These are phyloP conservation scores for Sclerotinia nivalis DNA, from an alignment of 2,329 filamentous ascomycete species.

Conservation along the genomic window DNA sequence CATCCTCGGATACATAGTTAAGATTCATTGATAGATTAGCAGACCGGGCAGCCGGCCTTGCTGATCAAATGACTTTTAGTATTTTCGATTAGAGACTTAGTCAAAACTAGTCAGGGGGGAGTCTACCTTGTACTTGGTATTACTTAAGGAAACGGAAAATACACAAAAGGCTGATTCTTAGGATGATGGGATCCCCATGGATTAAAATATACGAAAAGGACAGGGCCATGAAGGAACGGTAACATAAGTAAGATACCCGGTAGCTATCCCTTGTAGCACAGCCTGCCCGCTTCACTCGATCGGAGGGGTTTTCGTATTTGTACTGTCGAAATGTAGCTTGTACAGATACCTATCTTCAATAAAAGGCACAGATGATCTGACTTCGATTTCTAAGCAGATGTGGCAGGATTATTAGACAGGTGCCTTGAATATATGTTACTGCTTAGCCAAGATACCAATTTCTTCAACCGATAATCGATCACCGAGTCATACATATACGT, in stretches of 20 bases:
- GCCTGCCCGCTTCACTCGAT: slow-evolving; percentile 6
- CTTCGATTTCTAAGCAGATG: slow-evolving; percentile 7
- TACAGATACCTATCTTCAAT: not conserved
- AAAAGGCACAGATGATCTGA: slow-evolving; percentile 3
- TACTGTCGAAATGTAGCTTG: not conserved
- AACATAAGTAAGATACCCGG: not conserved
- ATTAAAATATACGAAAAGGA: not conserved
- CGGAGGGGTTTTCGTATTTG: slow-evolving; percentile 3
- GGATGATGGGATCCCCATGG: slow-evolving; percentile 13
- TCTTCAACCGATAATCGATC: slow-evolving; percentile 1
- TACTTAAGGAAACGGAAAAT: slow-evolving; percentile 1
- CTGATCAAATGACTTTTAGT: slow-evolving; percentile 4
- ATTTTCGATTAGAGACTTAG: not conserved
- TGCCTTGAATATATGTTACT: too few relatives aligned
- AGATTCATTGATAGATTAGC: slow-evolving; percentile 14
- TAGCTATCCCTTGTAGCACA: slow-evolving; percentile 5
- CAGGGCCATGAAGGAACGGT: not conserved
- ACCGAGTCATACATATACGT: not conserved
- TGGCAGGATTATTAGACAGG: slow-evolving; percentile 10
- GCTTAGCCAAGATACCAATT: too few relatives aligned
- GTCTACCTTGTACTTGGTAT: not conserved
- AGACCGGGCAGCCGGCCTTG: not conserved
- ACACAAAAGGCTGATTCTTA: not conserved
- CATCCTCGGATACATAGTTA: slow-evolving; percentile 2
- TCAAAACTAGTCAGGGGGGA: slow-evolving; percentile 23